Conservation (phyloP, 1,139 yeast genomes). For the Saccharomycopsis hybrid region DNA sequence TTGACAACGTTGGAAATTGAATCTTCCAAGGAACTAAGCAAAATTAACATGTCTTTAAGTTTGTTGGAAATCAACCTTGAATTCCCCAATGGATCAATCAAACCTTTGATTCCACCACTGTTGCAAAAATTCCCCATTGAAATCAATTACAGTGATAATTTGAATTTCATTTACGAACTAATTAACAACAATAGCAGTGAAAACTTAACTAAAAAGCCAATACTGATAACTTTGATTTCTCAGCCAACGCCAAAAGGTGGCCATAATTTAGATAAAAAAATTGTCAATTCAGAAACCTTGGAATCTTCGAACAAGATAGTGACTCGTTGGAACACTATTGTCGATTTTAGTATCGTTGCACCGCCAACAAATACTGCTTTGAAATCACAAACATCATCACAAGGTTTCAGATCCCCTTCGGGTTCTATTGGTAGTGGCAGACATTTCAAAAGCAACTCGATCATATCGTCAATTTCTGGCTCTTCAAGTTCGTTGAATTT, state of each 20-base stretch:
- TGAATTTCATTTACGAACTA: conserved; percentile 41
- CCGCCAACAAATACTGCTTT: conserved; percentile 31
- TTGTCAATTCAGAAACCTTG: conserved; percentile 4
- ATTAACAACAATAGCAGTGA: conserved; percentile 26
- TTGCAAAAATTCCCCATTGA: conserved; percentile 27
- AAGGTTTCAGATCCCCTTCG: too few relatives aligned
- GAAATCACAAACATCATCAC: conserved; percentile 20
- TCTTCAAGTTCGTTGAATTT: background rate
- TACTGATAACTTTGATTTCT: conserved; percentile 31
- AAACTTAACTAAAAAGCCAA: conserved; percentile 30
- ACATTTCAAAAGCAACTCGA: too few relatives aligned
- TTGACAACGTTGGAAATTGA: conserved; percentile 53
- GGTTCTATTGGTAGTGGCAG: too few relatives aligned
- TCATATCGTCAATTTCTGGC: background rate
- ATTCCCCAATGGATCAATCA: conserved; percentile 36
- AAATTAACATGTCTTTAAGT: conserved; percentile 25
- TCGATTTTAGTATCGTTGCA: conserved; percentile 49
- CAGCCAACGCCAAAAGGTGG: conserved; percentile 27
- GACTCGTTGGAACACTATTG: conserved; percentile 55
- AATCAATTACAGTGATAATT: conserved; percentile 29
- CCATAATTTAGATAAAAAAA: background rate
- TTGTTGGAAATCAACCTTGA: conserved; percentile 35
- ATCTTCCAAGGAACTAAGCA: conserved; percentile 39
- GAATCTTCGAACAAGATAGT: conserved; percentile 29
- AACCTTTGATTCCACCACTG: conserved; percentile 29